Conservation (phyloP, 768 basidiomycete species). For the Agaricus sinodeliciosus region DNA sequence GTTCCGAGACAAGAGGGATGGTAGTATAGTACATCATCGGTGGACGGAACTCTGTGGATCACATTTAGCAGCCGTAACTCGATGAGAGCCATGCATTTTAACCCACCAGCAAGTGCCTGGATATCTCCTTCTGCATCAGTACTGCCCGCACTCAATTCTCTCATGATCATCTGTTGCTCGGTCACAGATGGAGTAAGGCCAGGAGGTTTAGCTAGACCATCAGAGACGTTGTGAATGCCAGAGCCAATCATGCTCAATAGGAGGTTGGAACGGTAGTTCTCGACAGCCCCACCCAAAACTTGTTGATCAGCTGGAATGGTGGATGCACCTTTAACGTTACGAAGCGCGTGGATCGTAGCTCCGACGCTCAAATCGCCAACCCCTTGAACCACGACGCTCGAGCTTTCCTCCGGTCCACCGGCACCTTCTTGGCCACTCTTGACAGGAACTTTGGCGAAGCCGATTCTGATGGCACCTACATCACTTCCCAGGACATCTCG, state of each 20-base stretch:
- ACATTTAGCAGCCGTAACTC: slow-evolving; percentile 1
- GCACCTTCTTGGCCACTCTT: slow-evolving; percentile 72
- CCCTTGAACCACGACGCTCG: slow-evolving; percentile 68
- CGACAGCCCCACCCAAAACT: slow-evolving; percentile 82
- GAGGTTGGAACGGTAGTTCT: slow-evolving; percentile 92
- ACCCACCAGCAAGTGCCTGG: slow-evolving; percentile 77
- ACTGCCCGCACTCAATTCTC: slow-evolving; percentile 76
- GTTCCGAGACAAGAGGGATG: slow-evolving; percentile 85
- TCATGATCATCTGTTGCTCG: slow-evolving; percentile 97
- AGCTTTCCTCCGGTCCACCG: slow-evolving; percentile 53
- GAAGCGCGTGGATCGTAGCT: slow-evolving; percentile 81
- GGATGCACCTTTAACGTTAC: slow-evolving; percentile 85
- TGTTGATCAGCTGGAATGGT: slow-evolving; percentile 92
- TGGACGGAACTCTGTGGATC: slow-evolving; percentile 71
- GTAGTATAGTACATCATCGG: slow-evolving; percentile 96
- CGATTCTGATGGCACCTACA: slow-evolving; percentile 94
- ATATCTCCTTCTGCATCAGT: slow-evolving; percentile 81
- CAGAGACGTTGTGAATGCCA: slow-evolving; percentile 56
- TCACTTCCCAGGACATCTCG: slow-evolving; percentile 94
- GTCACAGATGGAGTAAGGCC: slow-evolving; percentile 74
- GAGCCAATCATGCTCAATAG: slow-evolving; percentile 83
- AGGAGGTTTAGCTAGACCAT: slow-evolving; percentile 51
- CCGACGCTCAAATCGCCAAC: slow-evolving; percentile 83
- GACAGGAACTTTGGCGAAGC: slow-evolving; percentile 93
- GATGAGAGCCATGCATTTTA: background rate